A percentile compares a stretch with the other conserved stretches of the same genome.
These are phyloP conservation scores for Tuber indicum DNA, from an alignment of 495 filamentous ascomycete genomes.

Conservation along the genomic window DNA sequence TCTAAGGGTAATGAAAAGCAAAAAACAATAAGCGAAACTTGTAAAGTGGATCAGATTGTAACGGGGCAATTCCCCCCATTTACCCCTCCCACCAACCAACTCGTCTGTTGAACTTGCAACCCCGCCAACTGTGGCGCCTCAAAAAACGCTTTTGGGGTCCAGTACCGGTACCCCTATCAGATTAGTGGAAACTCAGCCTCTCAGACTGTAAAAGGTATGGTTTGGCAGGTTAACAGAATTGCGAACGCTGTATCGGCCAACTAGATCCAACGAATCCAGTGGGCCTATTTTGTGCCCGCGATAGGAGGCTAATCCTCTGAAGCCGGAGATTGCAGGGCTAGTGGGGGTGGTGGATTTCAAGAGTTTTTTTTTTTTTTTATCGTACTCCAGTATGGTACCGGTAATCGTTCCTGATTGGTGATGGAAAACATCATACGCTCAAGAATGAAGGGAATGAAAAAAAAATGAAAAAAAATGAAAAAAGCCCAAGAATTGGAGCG, in stretches of 20 bases:
- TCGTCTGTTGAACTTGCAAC: not conserved
- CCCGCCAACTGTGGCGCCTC: not conserved
- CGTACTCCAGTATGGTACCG: too few relatives aligned
- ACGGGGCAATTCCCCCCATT: not conserved
- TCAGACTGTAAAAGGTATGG: not conserved
- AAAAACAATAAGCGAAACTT: not conserved
- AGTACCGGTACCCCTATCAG: not conserved
- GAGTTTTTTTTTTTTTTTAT: too few relatives aligned
- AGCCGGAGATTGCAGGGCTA: not conserved
- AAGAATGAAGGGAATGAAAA: not conserved
- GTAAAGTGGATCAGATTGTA: not conserved
- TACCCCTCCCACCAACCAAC: not conserved
- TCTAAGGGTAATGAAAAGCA: not conserved
- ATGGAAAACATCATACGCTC: not conserved
- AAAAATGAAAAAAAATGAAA: not conserved
- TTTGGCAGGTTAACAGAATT: not conserved
- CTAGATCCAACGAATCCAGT: not conserved
- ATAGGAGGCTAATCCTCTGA: not conserved
- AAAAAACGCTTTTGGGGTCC: not conserved
- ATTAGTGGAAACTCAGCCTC: not conserved
- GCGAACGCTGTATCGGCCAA: not conserved
- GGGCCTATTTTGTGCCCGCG: not conserved
- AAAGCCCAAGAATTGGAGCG: not conserved
- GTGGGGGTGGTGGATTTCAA: not conserved
- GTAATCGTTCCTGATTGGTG: not conserved